A percentile compares a stretch with the other conserved stretches of the same genome.
Evolutionary conservation across 1,284 basidiomycete species (phyloP).

Genomic region (Ustilago trichophora): DNA sequence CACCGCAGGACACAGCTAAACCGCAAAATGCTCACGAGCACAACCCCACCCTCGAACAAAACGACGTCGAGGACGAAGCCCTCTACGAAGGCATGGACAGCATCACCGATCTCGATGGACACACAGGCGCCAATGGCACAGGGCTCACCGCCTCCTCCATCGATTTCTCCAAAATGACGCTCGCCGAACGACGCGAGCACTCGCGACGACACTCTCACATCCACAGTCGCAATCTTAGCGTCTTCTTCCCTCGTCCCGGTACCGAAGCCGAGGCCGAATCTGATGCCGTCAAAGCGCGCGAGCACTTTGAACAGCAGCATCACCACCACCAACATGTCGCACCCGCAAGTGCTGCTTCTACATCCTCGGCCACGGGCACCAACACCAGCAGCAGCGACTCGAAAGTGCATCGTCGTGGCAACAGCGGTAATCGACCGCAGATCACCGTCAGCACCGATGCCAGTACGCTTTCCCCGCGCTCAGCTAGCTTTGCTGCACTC

Average conservation of each 20-base stretch:
- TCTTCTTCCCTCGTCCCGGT: slow-evolving; percentile 64
- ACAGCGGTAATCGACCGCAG: slow-evolving; percentile 44
- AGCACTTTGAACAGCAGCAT: slow-evolving; percentile 17
- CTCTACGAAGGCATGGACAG: slow-evolving; percentile 43
- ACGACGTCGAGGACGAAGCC: slow-evolving; percentile 28
- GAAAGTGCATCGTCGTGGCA: slow-evolving; percentile 27
- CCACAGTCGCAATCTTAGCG: slow-evolving; percentile 61
- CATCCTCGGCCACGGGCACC: not conserved
- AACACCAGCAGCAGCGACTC: not conserved
- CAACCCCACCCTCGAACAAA: not conserved
- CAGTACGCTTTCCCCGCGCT: slow-evolving; percentile 37
- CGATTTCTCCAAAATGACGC: slow-evolving; percentile 46
- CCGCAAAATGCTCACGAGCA: not conserved
- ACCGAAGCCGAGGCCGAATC: slow-evolving; percentile 60
- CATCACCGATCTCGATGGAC: slow-evolving; percentile 28
- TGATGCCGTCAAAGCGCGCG: slow-evolving; percentile 29
- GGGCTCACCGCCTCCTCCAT: not conserved
- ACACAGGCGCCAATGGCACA: not conserved
- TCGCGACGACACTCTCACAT: slow-evolving; percentile 58
- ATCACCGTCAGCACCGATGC: slow-evolving; percentile 49
- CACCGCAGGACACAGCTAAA: not conserved
- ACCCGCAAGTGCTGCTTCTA: not conserved
- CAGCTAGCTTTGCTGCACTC: slow-evolving; percentile 36
- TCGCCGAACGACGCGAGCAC: slow-evolving; percentile 60
- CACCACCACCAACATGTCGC: not conserved